Conservation (phyloP, 1,284 basidiomycete genomes). For the Sporisorium graminicola region DNA sequence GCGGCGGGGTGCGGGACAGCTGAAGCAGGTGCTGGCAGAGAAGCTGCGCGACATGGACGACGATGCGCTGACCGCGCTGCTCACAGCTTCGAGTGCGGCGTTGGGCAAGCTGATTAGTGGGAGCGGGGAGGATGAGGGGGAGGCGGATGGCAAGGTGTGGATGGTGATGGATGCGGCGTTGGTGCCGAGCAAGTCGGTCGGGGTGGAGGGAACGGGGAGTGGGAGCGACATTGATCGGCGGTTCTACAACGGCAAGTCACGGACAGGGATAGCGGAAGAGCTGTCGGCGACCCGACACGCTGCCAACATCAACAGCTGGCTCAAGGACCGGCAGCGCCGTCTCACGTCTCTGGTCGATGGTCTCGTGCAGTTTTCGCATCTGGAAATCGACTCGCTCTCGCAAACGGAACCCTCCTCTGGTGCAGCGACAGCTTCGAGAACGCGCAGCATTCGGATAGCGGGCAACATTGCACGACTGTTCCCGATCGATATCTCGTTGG, state of each 20-base stretch:
- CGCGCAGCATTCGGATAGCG: background rate
- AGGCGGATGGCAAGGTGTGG: background rate
- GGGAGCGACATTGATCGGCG: slow-evolving; percentile 35
- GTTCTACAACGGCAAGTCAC: background rate
- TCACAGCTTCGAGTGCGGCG: slow-evolving; percentile 6
- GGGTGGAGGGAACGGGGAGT: slow-evolving; percentile 35
- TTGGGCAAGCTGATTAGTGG: slow-evolving; percentile 9
- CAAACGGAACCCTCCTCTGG: slow-evolving; percentile 5
- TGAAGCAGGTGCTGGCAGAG: slow-evolving; percentile 15
- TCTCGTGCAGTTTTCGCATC: slow-evolving; percentile 10
- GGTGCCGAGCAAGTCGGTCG: slow-evolving; percentile 34
- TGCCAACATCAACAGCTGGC: slow-evolving; percentile 9
- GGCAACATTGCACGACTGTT: slow-evolving; percentile 25
- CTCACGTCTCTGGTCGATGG: slow-evolving; percentile 8
- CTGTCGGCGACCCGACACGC: background rate
- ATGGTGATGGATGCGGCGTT: slow-evolving; percentile 6
- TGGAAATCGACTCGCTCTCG: slow-evolving; percentile 24
- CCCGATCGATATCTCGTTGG: slow-evolving; percentile 15
- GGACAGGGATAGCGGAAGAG: background rate
- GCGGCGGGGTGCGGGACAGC: background rate
- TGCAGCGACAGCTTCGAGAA: background rate
- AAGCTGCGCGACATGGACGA: slow-evolving; percentile 34
- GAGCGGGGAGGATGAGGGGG: background rate
- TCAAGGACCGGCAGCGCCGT: slow-evolving; percentile 24
- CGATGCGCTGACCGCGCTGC: slow-evolving; percentile 32